Evolutionary conservation across 495 filamentous ascomycete genomes (phyloP), one percentile per base, ranked within the genome.

Genomic region (Lindgomyces ingoldianus): DNA sequence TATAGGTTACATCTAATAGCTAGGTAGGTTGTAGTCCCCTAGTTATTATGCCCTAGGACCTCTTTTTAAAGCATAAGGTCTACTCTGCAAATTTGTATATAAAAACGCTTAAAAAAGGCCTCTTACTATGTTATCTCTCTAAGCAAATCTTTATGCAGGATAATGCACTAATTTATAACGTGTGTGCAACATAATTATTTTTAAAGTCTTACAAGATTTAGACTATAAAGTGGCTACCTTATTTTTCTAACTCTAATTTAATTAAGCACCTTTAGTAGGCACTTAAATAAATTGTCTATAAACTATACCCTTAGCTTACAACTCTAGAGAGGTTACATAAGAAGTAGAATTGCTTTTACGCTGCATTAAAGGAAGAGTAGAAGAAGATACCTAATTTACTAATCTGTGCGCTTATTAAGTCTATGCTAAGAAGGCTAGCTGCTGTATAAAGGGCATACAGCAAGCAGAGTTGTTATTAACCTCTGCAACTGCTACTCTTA

Each of bases 261-360:
- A 47, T 47, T 22, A n/a, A 47, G 44, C 44, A 47, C 44, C 44
- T 47, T n/a, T 47, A 22, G 44, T 47, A 22, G 44, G 44, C 44
- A 4, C 19, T 22, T n/a, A 47, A 47, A 22, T 8, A 22, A n/a
- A 47, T n/a, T 6, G 14, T 47, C 8, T n/a, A 47, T n/a, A 16
- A 47, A n/a, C 44, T 47, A 9, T 22, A 47, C n/a, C 44, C 44
- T 47, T 4, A 47, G 19, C 18, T 47, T 47, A 19, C 8, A 6
- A 47, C 6, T 8, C 6, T 47, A 6, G 19, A 6, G 8, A 22
- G 18, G 4, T 47, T 22, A 47, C 8, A 47, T 8, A n/a, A 47
- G 18, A n/a, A 47, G 6, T 47, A 47, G 44, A n/a, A 47, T 19
- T 47, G 44, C 8, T 47, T 47, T 22, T 47, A n/a, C 6, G 44